These are phyloP conservation scores for Brassica nigra DNA, from an alignment of 345 rosid species.

Conservation along the genomic window DNA sequence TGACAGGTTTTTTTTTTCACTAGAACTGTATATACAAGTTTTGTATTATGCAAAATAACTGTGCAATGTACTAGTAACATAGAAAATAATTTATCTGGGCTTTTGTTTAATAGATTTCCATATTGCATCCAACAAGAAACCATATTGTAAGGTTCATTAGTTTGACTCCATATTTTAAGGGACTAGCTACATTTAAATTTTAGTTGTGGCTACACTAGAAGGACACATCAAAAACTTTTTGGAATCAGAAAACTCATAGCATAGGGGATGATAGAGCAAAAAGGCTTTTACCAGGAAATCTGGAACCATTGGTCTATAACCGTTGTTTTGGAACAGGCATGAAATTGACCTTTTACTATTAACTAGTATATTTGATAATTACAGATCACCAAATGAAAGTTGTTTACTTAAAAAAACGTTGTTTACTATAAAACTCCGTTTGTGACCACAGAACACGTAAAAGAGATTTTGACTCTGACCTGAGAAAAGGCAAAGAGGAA, in stretches of 20 bases:
- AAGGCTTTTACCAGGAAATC: background rate
- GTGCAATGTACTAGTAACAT: background rate
- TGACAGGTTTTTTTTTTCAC: background rate
- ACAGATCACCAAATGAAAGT: too few relatives aligned
- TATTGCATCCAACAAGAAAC: background rate
- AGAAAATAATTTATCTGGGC: background rate
- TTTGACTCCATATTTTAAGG: background rate
- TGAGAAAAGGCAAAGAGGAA: constrained; percentile 37
- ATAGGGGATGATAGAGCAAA: background rate
- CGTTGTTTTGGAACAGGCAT: background rate
- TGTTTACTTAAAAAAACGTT: background rate
- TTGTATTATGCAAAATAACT: background rate
- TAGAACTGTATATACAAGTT: background rate
- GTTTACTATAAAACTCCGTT: background rate
- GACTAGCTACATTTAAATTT: background rate
- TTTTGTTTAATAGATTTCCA: background rate
- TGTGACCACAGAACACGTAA: constrained; percentile 12
- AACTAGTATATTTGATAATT: too few relatives aligned
- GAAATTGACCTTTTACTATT: background rate
- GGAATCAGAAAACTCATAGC: background rate
- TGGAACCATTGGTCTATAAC: background rate
- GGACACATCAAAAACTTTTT: background rate
- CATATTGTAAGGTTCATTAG: background rate
- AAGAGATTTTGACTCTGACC: constrained; percentile 34
- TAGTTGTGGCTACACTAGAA: background rate